Evolutionary conservation across 2,329 filamentous ascomycete genomes (phyloP).

Genomic region (Penicillium vulpinum): DNA sequence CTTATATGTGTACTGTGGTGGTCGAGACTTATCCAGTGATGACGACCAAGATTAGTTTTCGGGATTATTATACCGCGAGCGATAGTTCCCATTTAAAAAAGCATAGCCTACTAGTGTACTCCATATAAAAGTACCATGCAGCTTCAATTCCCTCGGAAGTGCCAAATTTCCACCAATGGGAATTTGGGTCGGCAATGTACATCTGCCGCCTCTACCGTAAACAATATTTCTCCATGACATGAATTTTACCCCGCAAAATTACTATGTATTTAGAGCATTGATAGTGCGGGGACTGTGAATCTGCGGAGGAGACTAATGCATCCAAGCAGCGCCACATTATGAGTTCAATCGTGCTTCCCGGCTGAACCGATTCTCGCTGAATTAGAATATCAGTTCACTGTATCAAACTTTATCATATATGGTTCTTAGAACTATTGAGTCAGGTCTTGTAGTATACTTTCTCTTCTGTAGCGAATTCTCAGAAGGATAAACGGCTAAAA

Average conservation of each 20-base stretch:
- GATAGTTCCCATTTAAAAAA: not conserved
- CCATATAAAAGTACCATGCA: not conserved
- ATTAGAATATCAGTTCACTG: not conserved
- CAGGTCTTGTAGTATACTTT: no score
- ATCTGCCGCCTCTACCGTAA: not conserved
- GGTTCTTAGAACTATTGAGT: not conserved
- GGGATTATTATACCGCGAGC: not conserved
- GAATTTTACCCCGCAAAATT: not conserved
- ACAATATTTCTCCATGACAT: not conserved
- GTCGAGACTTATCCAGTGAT: no score
- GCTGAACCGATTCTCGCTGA: not conserved
- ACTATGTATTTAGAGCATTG: not conserved
- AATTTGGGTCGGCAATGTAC: not conserved
- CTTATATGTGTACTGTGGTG: no score
- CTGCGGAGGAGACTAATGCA: not conserved
- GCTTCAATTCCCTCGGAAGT: not conserved
- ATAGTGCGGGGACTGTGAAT: not conserved
- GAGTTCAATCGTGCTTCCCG: not conserved
- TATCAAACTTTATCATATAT: not conserved
- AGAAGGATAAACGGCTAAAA: not conserved
- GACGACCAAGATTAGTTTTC: no score
- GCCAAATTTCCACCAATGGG: slow-evolving; percentile 1
- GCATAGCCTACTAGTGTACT: not conserved
- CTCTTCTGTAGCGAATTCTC: no score
- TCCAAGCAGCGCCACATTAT: not conserved